Conservation (phyloP, 2,329 filamentous ascomycete genomes). For the Huntiella omanensis region DNA sequence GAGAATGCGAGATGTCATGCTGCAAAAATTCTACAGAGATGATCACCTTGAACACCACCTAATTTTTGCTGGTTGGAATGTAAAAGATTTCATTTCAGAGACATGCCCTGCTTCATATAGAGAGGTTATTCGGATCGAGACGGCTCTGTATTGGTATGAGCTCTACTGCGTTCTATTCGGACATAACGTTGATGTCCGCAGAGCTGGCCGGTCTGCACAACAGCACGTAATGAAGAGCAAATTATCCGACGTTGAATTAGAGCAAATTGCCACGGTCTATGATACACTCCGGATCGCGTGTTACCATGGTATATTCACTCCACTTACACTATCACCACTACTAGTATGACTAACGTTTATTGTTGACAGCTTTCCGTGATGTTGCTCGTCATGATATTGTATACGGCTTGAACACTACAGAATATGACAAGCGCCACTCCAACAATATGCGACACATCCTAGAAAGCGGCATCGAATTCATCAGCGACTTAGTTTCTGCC, state of each 20-base stretch:
- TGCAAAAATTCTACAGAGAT: neutral
- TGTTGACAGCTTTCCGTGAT: slow-evolving; percentile 8
- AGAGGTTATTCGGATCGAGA: slow-evolving; percentile 6
- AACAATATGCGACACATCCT: slow-evolving; percentile 8
- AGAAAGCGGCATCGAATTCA: slow-evolving; percentile 8
- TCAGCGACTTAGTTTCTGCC: slow-evolving; percentile 4
- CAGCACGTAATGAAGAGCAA: slow-evolving; percentile 4
- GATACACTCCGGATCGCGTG: slow-evolving; percentile 2
- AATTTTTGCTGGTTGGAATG: slow-evolving; percentile 3
- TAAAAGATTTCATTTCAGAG: slow-evolving; percentile 1
- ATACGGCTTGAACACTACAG: slow-evolving; percentile 8
- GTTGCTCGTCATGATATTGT: slow-evolving; percentile 11
- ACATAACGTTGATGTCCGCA: neutral
- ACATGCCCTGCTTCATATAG: neutral
- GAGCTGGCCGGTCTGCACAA: neutral
- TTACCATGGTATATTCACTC: slow-evolving; percentile 3
- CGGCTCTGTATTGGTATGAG: slow-evolving; percentile 7
- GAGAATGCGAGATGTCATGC: neutral
- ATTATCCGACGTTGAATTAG: slow-evolving; percentile 7
- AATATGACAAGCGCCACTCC: slow-evolving; percentile 8
- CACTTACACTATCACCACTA: neutral
- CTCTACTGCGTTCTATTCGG: slow-evolving; percentile 9
- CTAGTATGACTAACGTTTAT: neutral
- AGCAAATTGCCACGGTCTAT: slow-evolving; percentile 10
- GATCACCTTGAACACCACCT: neutral